phyloP scores from a whole-genome alignment of 177 flowering plant species.

The Vitis hybrid region DNA sequence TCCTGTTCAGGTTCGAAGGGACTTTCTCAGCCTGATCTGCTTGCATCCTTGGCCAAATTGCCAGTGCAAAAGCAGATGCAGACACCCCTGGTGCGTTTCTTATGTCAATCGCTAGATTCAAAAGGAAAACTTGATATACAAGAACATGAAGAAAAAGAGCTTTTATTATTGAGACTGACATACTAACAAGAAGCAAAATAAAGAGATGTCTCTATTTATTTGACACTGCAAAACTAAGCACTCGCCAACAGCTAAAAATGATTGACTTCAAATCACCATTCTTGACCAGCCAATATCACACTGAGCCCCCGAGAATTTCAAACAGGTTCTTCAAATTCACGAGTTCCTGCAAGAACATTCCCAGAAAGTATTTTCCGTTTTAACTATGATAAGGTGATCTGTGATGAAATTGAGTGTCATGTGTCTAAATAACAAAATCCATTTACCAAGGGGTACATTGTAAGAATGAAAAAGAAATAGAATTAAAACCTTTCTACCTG shows the following conservation, averaged over 20 bases:
- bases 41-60: constrained; percentile 20
- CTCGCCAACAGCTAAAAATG: constrained; percentile 40
- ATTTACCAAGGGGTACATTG: no score
- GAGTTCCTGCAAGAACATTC: constrained; percentile 15
- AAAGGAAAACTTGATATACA: constrained; percentile 8
- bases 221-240: constrained; percentile 14
- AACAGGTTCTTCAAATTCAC: neutral
- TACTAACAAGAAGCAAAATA: constrained; percentile 18
- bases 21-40: constrained; percentile 93
- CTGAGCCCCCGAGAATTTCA: neutral
- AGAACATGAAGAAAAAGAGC: neutral
- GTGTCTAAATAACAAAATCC: no score
- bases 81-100: constrained; percentile 96
- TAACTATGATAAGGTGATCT: neutral
- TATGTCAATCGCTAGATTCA: constrained; percentile 35
- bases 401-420: no score
- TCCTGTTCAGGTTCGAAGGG: constrained; percentile 99
- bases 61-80: constrained; percentile 45
- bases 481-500: no score
- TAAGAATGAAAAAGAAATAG: no score
- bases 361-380: neutral
- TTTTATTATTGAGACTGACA: constrained; percentile 27
- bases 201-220: constrained; percentile 19
- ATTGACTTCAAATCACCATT: constrained; percentile 11
- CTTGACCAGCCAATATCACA: constrained; percentile 1